Evolutionary conservation across 2,329 filamentous ascomycete species (phyloP), one percentile per base, ranked within the genome.

Genomic region (Aspergillus aculeatinus): DNA sequence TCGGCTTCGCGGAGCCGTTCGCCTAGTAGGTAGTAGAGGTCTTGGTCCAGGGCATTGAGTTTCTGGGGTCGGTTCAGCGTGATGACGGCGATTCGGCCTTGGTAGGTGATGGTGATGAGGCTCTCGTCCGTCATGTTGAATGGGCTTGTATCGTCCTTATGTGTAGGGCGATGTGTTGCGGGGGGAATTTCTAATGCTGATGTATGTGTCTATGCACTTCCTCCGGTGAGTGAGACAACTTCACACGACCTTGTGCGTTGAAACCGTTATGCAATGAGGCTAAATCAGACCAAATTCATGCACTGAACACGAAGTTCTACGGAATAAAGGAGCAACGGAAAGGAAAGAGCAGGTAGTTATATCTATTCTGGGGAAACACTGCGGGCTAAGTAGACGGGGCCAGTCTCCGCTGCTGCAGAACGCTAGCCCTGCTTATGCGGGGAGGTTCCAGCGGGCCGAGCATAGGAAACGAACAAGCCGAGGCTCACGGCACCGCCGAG

Each of bases 21-120:
- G 1, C 89, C 87, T 48, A 98, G 83, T 31, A 87, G 83, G 75
- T 90, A 96, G 81, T 97, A 98, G 55, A 88, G 83, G 62, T 85
- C 79, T 69, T 85, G 82, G 61, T 80, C 84, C 55, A 97, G 79
- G 33, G 94, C 92, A 76, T 96, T 96, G 76, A 98, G 90, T 80
- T 97, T 97, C 73, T 87, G 85, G 57, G 88, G 85, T 55, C 91
- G 89, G 77, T 93, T 89, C 72, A 99, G 88, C 19, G 91, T 96
- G 76, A 99, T 88, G 72, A 93, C 86, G 70, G 94, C 91, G 65
- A 92, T 79, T 61, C 87, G 87, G 74, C 85, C 89, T 68, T 82
- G 80, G 75, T 87, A 90, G 62, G 86, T 82, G 68, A 90, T 72
- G 51, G 81, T 82, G 61, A 89, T 81, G 54, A 77, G 74, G 63